Evolutionary conservation across 768 basidiomycete species (phyloP).

Genomic region (Leccinum uliginosum): DNA sequence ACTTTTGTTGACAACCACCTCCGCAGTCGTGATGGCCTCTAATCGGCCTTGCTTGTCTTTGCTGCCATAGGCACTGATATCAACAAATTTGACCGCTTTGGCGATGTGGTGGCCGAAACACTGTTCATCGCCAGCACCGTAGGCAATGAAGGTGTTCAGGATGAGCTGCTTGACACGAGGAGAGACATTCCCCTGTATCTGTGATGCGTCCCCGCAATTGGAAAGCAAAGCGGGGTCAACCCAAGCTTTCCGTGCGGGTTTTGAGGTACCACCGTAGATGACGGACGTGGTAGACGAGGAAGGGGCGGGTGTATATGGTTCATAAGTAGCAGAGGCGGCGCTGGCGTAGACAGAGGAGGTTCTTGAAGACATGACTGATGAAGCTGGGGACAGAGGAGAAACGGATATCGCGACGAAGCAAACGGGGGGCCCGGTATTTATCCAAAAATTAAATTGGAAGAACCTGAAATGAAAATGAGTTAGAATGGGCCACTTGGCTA

Average conservation of each 20-base stretch:
- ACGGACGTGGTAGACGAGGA: slow-evolving; percentile 25
- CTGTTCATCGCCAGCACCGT: slow-evolving; percentile 63
- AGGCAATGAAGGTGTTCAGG: slow-evolving; percentile 62
- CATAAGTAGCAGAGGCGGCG: slow-evolving; percentile 26
- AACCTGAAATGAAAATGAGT: slow-evolving; percentile 11
- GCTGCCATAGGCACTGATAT: slow-evolving; percentile 50
- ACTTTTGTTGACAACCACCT: slow-evolving; percentile 62
- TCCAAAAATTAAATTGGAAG: slow-evolving; percentile 11
- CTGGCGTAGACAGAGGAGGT: slow-evolving; percentile 25
- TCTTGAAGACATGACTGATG: slow-evolving; percentile 24
- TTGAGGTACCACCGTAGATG: slow-evolving; percentile 19
- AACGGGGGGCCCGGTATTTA: slow-evolving; percentile 26
- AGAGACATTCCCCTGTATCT: slow-evolving; percentile 61
- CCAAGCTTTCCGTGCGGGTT: slow-evolving; percentile 43
- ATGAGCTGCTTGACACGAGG: slow-evolving; percentile 61
- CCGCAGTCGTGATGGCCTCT: slow-evolving; percentile 60
- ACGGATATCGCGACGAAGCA: slow-evolving; percentile 1
- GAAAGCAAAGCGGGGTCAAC: slow-evolving; percentile 62
- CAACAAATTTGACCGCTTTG: slow-evolving; percentile 54
- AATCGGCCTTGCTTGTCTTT: slow-evolving; percentile 45
- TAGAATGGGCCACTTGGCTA: slow-evolving; percentile 24
- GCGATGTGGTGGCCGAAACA: slow-evolving; percentile 63
- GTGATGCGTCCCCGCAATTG: slow-evolving; percentile 50
- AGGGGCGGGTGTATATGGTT: slow-evolving; percentile 19
- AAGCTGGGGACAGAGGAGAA: not conserved